Conservation (phyloP, 768 basidiomycete genomes). For the Kwoniella bestiolae region DNA sequence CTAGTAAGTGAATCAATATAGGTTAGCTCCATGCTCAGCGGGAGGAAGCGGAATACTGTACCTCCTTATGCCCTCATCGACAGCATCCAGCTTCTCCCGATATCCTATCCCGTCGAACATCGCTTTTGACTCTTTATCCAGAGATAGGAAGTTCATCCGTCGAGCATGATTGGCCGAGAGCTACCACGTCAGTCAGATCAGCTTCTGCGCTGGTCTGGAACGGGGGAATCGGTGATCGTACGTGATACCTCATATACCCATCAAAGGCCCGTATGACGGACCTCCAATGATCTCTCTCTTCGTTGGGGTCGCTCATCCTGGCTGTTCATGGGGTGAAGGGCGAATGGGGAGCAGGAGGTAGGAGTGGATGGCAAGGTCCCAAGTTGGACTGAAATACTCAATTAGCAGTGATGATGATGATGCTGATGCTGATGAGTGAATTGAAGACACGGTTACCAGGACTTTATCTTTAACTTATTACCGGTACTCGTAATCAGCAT, state of each 20-base stretch:
- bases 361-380: too few species aligned
- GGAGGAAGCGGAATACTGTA: conserved; percentile 16
- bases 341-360: too few species aligned
- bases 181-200: conserved; percentile 50
- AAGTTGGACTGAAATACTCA: too few species aligned
- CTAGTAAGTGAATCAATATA: conserved; percentile 43
- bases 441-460: not conserved
- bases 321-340: not conserved
- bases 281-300: conserved; percentile 73
- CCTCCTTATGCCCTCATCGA: conserved; percentile 73
- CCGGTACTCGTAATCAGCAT: not conserved
- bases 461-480: not conserved
- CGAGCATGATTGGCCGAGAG: conserved; percentile 69
- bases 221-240: conserved; percentile 58
- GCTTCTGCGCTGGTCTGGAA: not conserved
- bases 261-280: conserved; percentile 76
- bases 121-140: conserved; percentile 71
- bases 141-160: conserved; percentile 74
- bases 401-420: not conserved
- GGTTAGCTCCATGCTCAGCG: too few species aligned
- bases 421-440: not conserved
- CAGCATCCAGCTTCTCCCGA: conserved; percentile 73
- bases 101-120: conserved; percentile 73
- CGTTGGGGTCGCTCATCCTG: conserved; percentile 44
- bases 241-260: conserved; percentile 76